Evolutionary conservation across 495 filamentous ascomycete genomes (phyloP), one percentile per base, ranked within the genome.

Genomic region (Penicillium coffeae): DNA sequence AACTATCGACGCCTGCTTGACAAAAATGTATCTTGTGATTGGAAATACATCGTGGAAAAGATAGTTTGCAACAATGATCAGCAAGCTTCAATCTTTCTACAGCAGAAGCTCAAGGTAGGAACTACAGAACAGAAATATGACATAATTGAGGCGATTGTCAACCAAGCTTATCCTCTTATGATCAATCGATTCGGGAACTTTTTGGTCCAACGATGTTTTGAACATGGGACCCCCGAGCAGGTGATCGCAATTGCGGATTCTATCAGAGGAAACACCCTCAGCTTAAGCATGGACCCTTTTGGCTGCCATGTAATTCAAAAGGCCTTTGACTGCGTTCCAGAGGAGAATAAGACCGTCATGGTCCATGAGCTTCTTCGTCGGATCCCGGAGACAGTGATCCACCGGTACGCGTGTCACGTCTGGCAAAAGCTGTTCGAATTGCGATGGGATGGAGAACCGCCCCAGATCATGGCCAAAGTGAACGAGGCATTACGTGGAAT

Each of bases 391-490:
- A 98, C 94, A 9, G 92, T 98, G 47, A 89, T 96, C 62, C 93
- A 98, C 70, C 87, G 94, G 55, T 97, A 98, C 71, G 91, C 93
- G 44, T 98, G 93, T 53, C 93, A 98, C 64, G 93, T 98, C 54
- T 98, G 93, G 93, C 93, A 98, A 75, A 98, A 98, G 74, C 81
- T 98, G n/a, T 98, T 98, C 55, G 93, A 98, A 67, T 77, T 98
- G 60, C 83, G 93, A 52, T 98, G 93, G 93, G 88, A 81, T 50
- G 87, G 89, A 48, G 89, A 90, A 45, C 94, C 93, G 12, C 93
- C 93, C 16, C 91, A 96, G 66, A 94, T 98, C 65, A 97, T 98
- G 93, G 87, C 86, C 58, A 95, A 91, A 58, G 93, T 98, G 63
- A 98, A 98, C 60, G 93, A 98, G 53, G 86, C 93, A 25, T 77